A percentile compares a stretch with the other conserved stretches of the same genome.
Evolutionary conservation across 495 filamentous ascomycete genomes (phyloP).

Genomic region (Penicillium daleae): DNA sequence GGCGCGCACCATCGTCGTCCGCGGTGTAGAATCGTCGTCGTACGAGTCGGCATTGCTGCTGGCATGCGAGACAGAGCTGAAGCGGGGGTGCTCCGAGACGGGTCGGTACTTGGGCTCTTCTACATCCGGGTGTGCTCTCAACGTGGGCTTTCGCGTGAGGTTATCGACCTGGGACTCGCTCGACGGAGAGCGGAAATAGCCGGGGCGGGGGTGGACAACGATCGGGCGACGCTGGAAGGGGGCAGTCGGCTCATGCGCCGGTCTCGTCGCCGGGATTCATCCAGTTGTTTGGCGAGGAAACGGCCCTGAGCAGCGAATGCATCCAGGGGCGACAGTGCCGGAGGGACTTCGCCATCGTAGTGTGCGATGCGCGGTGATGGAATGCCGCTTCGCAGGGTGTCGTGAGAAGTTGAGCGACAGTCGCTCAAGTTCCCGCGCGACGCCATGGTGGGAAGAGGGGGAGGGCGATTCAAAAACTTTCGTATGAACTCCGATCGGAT

Average conservation of each 20-base stretch:
- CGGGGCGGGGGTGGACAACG: constrained; percentile 69
- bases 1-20: constrained; percentile 26
- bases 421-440: constrained; percentile 63
- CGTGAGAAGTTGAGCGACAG: constrained; percentile 64
- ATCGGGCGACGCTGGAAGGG: constrained; percentile 78
- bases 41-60: constrained; percentile 48
- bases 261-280: constrained; percentile 68
- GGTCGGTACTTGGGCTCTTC: constrained; percentile 67
- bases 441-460: constrained; percentile 46
- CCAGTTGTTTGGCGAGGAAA: constrained; percentile 81
- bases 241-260: constrained; percentile 83
- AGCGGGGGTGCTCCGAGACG: constrained; percentile 71
- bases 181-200: constrained; percentile 68
- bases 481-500: background rate
- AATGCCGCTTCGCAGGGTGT: constrained; percentile 54
- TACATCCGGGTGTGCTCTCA: constrained; percentile 55
- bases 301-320: constrained; percentile 90
- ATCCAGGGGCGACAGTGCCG: constrained; percentile 91
- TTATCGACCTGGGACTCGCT: constrained; percentile 36
- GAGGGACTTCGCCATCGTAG: constrained; percentile 83
- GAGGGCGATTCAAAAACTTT: background rate
- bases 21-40: constrained; percentile 40
- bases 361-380: constrained; percentile 73
- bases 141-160: constrained; percentile 42
- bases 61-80: constrained; percentile 63